Evolutionary conservation across 2,329 filamentous ascomycete genomes (phyloP).

Genomic region (Claviceps lovelessii): DNA sequence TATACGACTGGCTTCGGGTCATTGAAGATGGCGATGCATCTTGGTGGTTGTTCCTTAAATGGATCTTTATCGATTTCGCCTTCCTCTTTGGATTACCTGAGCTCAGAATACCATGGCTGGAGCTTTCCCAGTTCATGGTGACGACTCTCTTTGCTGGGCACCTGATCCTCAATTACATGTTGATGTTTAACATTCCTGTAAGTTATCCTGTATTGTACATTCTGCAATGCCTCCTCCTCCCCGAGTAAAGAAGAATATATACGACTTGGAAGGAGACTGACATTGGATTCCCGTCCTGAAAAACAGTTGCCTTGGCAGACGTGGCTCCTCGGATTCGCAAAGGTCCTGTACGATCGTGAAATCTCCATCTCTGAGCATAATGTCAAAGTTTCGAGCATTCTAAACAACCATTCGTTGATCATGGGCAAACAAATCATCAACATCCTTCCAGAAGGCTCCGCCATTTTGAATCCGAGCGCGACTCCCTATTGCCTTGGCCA

Average conservation of each 20-base stretch:
- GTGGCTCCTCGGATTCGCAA: conserved; percentile 58
- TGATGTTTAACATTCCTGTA: conserved; percentile 86
- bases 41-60: conserved; percentile 87
- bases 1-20: conserved; percentile 72
- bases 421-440: conserved; percentile 95
- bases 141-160: conserved; percentile 59
- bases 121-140: conserved; percentile 67
- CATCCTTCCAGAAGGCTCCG: conserved; percentile 90
- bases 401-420: conserved; percentile 87
- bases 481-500: conserved; percentile 68
- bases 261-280: neutral
- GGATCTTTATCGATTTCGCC: conserved; percentile 71
- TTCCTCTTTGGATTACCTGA: conserved; percentile 80
- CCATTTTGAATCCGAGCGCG: conserved; percentile 69
- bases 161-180: conserved; percentile 59
- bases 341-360: conserved; percentile 83
- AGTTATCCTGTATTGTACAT: conserved; percentile 14
- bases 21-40: conserved; percentile 74
- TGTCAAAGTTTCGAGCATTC: conserved; percentile 74
- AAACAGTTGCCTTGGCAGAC: conserved; percentile 54
- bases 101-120: conserved; percentile 88
- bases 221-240: neutral
- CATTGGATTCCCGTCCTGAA: neutral
- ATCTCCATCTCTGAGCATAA: conserved; percentile 83
- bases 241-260: neutral